phyloP scores from a whole-genome alignment of 1,284 basidiomycete species.

The Dichomitus squalens region DNA sequence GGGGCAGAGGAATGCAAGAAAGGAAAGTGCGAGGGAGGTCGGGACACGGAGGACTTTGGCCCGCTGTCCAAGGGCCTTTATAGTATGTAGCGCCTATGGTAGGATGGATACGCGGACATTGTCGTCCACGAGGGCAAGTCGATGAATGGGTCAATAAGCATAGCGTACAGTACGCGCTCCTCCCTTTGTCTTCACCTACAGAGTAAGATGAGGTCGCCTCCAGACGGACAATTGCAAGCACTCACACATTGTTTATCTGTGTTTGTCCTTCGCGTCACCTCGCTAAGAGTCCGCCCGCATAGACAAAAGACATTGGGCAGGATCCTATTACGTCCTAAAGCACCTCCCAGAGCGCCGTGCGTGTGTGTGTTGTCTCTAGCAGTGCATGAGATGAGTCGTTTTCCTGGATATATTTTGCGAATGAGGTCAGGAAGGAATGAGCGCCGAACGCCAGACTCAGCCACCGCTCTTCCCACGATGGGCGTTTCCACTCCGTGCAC shows the following conservation, averaged over 20 bases:
- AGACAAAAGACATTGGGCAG: slow-evolving; percentile 4
- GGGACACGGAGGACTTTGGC: slow-evolving; percentile 16
- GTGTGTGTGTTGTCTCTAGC: no score
- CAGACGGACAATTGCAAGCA: slow-evolving; percentile 22
- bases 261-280: slow-evolving; percentile 15
- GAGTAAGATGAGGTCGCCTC: slow-evolving; percentile 5
- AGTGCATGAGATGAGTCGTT: no score
- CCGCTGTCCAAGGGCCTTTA: slow-evolving; percentile 31
- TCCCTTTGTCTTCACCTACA: slow-evolving; percentile 22
- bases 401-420: no score
- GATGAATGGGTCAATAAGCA: slow-evolving; percentile 13
- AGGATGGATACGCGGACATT: slow-evolving; percentile 21
- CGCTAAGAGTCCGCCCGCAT: slow-evolving; percentile 3
- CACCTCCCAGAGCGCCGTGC: no score
- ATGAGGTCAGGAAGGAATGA: no score
- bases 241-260: slow-evolving; percentile 22
- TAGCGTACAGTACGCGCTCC: slow-evolving; percentile 10
- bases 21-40: slow-evolving; percentile 25
- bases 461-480: background rate
- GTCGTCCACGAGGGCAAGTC: slow-evolving; percentile 18
- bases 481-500: background rate
- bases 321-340: background rate
- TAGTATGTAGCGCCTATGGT: slow-evolving; percentile 21
- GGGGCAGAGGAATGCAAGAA: slow-evolving; percentile 26
- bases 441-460: background rate